These are phyloP conservation scores for Hemisphaericaspora nanyangensis DNA, from an alignment of 805 yeast species.

Conservation along the genomic window DNA sequence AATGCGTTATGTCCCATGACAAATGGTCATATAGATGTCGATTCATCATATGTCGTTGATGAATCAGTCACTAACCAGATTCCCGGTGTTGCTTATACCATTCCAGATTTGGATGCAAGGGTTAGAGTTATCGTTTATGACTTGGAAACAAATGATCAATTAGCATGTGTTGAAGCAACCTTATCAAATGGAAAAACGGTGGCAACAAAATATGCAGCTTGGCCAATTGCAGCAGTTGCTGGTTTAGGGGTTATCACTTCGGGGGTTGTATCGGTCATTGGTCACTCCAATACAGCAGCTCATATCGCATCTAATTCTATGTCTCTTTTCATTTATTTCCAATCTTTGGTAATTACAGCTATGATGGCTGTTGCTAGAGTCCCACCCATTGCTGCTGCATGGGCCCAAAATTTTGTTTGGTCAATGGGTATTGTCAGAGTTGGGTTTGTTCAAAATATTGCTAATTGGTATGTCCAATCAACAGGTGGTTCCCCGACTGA, in stretches of 20 bases:
- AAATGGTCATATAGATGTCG: constrained; percentile 81
- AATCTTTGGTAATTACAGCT: constrained; percentile 82
- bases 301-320: constrained; percentile 96
- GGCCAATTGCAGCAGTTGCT: constrained; percentile 94
- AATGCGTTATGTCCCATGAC: constrained; percentile 71
- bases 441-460: constrained; percentile 73
- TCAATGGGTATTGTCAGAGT: constrained; percentile 85
- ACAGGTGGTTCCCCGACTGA: constrained; percentile 90
- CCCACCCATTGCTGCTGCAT: constrained; percentile 96
- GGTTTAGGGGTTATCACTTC: constrained; percentile 86
- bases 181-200: constrained; percentile 90
- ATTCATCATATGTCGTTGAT: constrained; percentile 44
- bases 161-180: constrained; percentile 92
- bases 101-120: constrained; percentile 93
- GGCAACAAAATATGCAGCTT: constrained; percentile 83
- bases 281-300: constrained; percentile 90
- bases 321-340: constrained; percentile 90
- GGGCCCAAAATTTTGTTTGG: constrained; percentile 98
- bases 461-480: constrained; percentile 92
- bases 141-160: constrained; percentile 38
- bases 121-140: constrained; percentile 65
- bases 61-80: constrained; percentile 44
- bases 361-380: constrained; percentile 92
- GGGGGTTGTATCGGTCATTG: constrained; percentile 80
- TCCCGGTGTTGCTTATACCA: constrained; percentile 81